Conservation (phyloP, 148 eudicot species). For the Salicornia ramosissima region DNA sequence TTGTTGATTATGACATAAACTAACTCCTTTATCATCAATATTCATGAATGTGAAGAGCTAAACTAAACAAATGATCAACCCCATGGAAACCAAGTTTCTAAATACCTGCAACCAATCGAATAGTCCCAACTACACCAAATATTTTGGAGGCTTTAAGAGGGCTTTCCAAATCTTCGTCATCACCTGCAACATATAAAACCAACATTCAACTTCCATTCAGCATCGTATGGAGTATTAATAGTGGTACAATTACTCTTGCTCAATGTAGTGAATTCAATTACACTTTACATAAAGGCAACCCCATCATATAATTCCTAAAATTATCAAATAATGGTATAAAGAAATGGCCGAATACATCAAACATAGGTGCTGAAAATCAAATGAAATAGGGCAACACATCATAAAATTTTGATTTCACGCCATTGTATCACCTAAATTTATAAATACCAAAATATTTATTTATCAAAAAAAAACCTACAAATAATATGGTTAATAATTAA, state of each 20-base stretch:
- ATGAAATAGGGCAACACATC: no score
- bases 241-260: no score
- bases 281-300: neutral
- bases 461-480: no score
- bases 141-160: slow-evolving; percentile 58
- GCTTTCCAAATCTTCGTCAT: slow-evolving; percentile 34
- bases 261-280: no score
- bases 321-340: neutral
- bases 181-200: slow-evolving; percentile 45
- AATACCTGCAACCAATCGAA: slow-evolving; percentile 85
- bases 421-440: no score
- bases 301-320: neutral
- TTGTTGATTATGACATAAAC: no score
- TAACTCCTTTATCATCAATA: no score
- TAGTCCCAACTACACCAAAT: slow-evolving; percentile 87
- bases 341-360: neutral
- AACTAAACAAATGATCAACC: neutral
- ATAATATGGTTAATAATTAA: no score
- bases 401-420: no score
- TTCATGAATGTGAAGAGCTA: neutral
- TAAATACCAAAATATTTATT: no score
- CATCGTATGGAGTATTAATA: neutral
- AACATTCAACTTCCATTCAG: neutral
- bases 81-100: neutral
- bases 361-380: neutral